Base-by-base conservation (phyloP, 2,329 filamentous ascomycete species). In the Fusarium foetens region DNA sequence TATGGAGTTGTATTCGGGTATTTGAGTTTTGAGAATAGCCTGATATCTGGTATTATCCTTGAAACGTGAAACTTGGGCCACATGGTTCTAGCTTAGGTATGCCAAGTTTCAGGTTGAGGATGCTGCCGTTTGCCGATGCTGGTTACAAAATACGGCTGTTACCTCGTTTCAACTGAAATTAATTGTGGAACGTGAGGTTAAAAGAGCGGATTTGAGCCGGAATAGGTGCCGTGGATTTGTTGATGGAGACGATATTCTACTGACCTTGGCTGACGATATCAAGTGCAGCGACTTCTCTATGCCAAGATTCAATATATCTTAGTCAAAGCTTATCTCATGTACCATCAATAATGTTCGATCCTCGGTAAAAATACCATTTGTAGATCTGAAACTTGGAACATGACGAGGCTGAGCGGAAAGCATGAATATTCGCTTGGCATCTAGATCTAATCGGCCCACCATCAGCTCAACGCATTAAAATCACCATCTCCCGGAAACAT, bases 161-260 rank as follows among this genome's bases (percentile, higher is more conserved):
- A n/a, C 29, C 25, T 43, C 21, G 62, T 64, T 64, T 64, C 39
- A 64, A 55, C 53, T 43, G 62, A 64, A 58, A 66, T 66, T 42
- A 58, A 38, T 10, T 66, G 31, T 65, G 60, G 60, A n/a, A 57
- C 31, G 19, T 6, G 46, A 31, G n/a, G 35, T 33, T n/a, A 16
- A 53, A 36, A 10, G 53, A 35, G 31, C n/a, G 29, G 53, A 27
- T 21, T 57, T 27, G n/a, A 46, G 17, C 31, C 39, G 29, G 31
- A 57, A 25, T 48, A 48, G 14, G n/a, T 57, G 39, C 53, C 39
- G 23, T 31, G 27, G 9, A 31, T 29, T 29, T 23, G 19, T 42
- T 31, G 8, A 21, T 17, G 39, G 23, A 53, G 23, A n/a, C 35
- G 13, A 38, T n/a, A n/a, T 31, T 41, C 25, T 4, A 13, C n/a